Conservation (phyloP, 106 monocot genomes). For the Narthecium ossifragum region DNA sequence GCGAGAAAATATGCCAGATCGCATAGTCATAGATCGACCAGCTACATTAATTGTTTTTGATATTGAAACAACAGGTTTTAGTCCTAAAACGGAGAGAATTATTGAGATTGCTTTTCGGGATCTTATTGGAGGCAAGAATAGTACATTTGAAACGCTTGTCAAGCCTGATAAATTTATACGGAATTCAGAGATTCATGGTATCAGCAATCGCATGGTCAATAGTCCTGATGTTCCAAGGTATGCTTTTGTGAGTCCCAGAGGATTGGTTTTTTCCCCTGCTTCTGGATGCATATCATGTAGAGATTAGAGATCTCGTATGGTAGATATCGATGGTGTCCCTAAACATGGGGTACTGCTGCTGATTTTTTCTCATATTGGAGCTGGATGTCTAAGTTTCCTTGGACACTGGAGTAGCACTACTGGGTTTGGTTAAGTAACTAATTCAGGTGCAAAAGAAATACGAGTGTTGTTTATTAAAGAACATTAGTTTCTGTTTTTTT, state of each 20-base stretch:
- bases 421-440: too few species aligned
- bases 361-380: too few species aligned
- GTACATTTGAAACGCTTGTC: constrained; percentile 79
- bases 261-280: neutral
- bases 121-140: constrained; percentile 76
- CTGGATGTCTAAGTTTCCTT: too few species aligned
- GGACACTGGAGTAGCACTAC: too few species aligned
- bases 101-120: constrained; percentile 90
- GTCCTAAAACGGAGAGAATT: constrained; percentile 54
- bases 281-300: neutral
- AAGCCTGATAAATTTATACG: constrained; percentile 57
- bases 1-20: constrained; percentile 17
- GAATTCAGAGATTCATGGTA: constrained; percentile 76
- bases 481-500: too few species aligned
- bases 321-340: neutral
- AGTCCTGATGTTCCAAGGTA: constrained; percentile 82
- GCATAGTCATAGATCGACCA: constrained; percentile 43
- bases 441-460: too few species aligned
- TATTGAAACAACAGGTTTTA: constrained; percentile 90
- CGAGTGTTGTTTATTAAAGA: too few species aligned
- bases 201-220: constrained; percentile 64
- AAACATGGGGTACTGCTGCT: too few species aligned
- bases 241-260: neutral
- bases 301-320: neutral
- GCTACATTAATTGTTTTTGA: constrained; percentile 79